A percentile compares a stretch with the other conserved stretches of the same genome.
Conservation (phyloP, 768 basidiomycete species). For the Lentinula detonsa region DNA sequence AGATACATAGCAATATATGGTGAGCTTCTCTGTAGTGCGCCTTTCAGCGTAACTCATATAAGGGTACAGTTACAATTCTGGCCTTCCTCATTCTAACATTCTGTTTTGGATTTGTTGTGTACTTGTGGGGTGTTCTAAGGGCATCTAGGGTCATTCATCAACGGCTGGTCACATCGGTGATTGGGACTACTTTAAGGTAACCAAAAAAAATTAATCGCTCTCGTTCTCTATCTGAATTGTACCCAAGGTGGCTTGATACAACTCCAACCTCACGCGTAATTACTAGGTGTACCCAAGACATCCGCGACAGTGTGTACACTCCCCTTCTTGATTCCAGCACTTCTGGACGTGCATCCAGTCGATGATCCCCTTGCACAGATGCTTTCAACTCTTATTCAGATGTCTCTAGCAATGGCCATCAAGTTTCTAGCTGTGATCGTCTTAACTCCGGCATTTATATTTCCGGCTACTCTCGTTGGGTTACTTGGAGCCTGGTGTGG, state of each 20-base stretch:
- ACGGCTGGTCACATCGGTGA: slow-evolving; percentile 19
- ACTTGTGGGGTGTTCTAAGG: slow-evolving; percentile 20
- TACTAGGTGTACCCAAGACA: slow-evolving; percentile 62
- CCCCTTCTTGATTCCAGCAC: too few species aligned
- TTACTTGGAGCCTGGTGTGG: slow-evolving; percentile 38
- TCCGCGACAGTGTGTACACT: slow-evolving; percentile 16
- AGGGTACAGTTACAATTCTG: neutral
- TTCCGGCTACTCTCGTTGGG: slow-evolving; percentile 39
- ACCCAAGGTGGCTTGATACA: slow-evolving; percentile 39
- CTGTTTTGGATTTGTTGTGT: slow-evolving; percentile 8
- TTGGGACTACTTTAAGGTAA: slow-evolving; percentile 16
- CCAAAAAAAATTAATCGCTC: neutral
- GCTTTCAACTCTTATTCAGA: slow-evolving; percentile 22
- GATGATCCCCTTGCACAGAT: slow-evolving; percentile 36
- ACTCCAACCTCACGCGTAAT: slow-evolving; percentile 51
- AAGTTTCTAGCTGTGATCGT: slow-evolving; percentile 39
- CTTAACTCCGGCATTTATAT: slow-evolving; percentile 38
- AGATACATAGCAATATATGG: slow-evolving; percentile 4
- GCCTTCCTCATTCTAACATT: neutral
- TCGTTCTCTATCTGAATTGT: neutral
- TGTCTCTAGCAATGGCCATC: slow-evolving; percentile 28
- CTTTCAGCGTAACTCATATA: neutral
- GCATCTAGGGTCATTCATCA: slow-evolving; percentile 26
- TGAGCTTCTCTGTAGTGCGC: neutral
- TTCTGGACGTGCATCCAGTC: slow-evolving; percentile 25